Evolutionary conservation across 306 rosid species (phyloP).

Genomic region (Medicago lupulina): DNA sequence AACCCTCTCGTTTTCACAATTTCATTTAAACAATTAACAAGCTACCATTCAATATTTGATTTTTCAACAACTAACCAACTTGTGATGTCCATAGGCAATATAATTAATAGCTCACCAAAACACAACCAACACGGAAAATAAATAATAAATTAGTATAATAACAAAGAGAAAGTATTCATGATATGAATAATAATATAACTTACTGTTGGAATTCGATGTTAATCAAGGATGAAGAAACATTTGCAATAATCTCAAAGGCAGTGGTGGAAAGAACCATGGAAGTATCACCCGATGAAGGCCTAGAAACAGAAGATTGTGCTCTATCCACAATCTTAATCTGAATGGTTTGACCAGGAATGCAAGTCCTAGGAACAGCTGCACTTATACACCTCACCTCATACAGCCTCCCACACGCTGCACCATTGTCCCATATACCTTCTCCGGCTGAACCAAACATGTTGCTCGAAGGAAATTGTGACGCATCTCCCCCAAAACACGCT

Average conservation of each 20-base stretch:
- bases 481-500: constrained; percentile 54
- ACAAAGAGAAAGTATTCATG: background rate
- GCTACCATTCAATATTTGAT: constrained; percentile 10
- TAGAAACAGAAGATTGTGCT: constrained; percentile 52
- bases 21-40: background rate
- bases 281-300: constrained; percentile 45
- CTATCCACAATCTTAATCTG: constrained; percentile 75
- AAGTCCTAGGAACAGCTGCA: constrained; percentile 51
- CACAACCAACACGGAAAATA: constrained; percentile 30
- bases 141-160: background rate
- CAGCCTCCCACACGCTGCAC: constrained; percentile 82
- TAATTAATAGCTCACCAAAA: constrained; percentile 23
- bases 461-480: constrained; percentile 58
- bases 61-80: constrained; percentile 42
- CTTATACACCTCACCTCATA: constrained; percentile 78
- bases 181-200: constrained; percentile 15
- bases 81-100: background rate
- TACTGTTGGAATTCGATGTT: constrained; percentile 75
- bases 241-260: constrained; percentile 67
- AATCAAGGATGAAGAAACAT: constrained; percentile 48
- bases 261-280: constrained; percentile 65
- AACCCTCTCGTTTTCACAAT: background rate
- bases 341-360: constrained; percentile 60
- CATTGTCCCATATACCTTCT: constrained; percentile 90
- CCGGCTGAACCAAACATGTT: constrained; percentile 78